phyloP scores from a whole-genome alignment of 768 basidiomycete species.

The Trametes cubensis region DNA sequence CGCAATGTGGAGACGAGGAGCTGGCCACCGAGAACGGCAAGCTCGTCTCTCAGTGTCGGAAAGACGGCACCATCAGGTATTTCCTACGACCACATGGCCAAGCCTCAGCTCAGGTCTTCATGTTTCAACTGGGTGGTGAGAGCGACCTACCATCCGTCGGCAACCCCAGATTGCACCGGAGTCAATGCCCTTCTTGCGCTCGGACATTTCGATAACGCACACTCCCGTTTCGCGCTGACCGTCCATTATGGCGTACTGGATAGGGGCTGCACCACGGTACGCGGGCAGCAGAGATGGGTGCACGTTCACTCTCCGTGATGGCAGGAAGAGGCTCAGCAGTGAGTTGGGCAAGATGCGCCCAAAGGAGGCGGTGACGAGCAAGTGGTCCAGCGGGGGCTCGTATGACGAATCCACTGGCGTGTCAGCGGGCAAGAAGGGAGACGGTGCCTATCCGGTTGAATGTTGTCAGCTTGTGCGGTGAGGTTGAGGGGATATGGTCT shows the following conservation, averaged over 20 bases:
- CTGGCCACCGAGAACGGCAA: slow-evolving; percentile 68
- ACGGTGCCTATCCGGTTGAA: slow-evolving; percentile 7
- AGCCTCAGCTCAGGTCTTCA: not conserved
- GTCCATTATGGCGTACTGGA: slow-evolving; percentile 79
- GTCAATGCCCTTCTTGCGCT: slow-evolving; percentile 72
- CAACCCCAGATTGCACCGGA: slow-evolving; percentile 71
- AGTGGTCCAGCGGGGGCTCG: slow-evolving; percentile 43
- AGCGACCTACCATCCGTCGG: slow-evolving; percentile 50
- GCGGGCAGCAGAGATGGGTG: slow-evolving; percentile 87
- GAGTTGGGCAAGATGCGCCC: slow-evolving; percentile 76
- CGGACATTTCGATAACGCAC: slow-evolving; percentile 76
- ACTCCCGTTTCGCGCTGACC: slow-evolving; percentile 75
- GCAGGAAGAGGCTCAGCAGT: slow-evolving; percentile 64
- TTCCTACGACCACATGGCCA: slow-evolving; percentile 40
- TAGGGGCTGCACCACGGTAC: slow-evolving; percentile 90
- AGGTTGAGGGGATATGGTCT: slow-evolving; percentile 23
- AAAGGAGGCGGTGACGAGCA: slow-evolving; percentile 89
- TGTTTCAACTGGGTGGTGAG: not conserved
- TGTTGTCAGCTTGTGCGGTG: too few relatives aligned
- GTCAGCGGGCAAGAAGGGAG: slow-evolving; percentile 40
- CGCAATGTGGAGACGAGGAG: slow-evolving; percentile 73
- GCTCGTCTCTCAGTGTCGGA: slow-evolving; percentile 51
- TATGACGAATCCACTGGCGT: slow-evolving; percentile 41
- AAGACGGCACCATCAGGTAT: slow-evolving; percentile 59
- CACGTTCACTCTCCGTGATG: slow-evolving; percentile 71